Conservation (phyloP, 2,329 filamentous ascomycete genomes). For the Neoscytalidium dimidiatum region DNA sequence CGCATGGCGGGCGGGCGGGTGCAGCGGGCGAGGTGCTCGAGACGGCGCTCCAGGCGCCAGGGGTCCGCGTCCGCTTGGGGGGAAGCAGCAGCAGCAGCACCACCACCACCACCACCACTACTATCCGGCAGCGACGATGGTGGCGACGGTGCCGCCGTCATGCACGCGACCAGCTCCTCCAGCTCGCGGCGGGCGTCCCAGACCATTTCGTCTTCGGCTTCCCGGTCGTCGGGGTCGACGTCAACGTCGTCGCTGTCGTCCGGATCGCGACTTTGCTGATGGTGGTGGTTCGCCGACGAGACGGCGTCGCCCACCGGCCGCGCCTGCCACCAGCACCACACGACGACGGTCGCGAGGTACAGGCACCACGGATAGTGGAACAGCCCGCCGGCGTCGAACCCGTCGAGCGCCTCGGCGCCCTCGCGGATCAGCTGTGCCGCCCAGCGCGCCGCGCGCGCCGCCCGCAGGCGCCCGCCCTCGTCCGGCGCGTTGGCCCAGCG, state of each 20-base stretch:
- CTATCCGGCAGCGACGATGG: too few species aligned
- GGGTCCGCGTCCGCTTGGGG: background rate
- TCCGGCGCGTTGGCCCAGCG: constrained; percentile 47
- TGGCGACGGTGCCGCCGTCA: constrained; percentile 39
- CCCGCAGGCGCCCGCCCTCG: constrained; percentile 23
- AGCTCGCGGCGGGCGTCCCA: constrained; percentile 55
- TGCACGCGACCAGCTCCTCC: constrained; percentile 44
- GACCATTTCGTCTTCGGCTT: constrained; percentile 50
- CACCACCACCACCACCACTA: too few species aligned
- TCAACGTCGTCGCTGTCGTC: constrained; percentile 2
- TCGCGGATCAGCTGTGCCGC: constrained; percentile 56
- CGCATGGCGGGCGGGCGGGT: constrained; percentile 26
- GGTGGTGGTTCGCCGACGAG: constrained; percentile 16
- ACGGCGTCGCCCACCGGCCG: constrained; percentile 23
- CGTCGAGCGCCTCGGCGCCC: constrained; percentile 51
- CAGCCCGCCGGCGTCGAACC: constrained; percentile 54
- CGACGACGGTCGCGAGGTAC: constrained; percentile 59
- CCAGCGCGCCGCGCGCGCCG: constrained; percentile 54
- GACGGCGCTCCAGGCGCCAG: background rate
- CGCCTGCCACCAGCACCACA: constrained; percentile 61
- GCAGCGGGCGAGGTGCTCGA: background rate
- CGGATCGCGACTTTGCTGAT: background rate
- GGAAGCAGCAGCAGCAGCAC: background rate
- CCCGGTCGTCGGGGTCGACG: constrained; percentile 19
- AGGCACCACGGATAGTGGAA: constrained; percentile 66